Evolutionary conservation across 1,139 yeast genomes (phyloP).

Genomic region (Blastobotrys capitulatus): DNA sequence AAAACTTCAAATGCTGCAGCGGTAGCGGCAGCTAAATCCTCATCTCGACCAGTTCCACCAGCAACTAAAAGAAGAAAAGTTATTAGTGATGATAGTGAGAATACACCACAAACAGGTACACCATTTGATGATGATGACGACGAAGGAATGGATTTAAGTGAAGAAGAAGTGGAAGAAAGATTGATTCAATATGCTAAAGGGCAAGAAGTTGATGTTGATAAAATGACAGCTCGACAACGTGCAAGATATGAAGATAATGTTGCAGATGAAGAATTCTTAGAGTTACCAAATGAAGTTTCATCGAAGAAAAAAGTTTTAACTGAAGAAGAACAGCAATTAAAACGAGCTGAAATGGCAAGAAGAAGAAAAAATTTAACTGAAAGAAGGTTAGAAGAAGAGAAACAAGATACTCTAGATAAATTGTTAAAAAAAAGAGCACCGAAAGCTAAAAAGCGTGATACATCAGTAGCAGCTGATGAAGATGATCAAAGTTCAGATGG

Average conservation of each 20-base stretch:
- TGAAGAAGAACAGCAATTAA: constrained; percentile 76
- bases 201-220: constrained; percentile 31
- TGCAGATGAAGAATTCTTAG: constrained; percentile 23
- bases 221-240: constrained; percentile 39
- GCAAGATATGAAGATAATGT: constrained; percentile 31
- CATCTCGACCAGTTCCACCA: constrained; percentile 2
- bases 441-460: constrained; percentile 31
- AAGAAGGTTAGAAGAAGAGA: constrained; percentile 84
- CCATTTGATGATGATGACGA: constrained; percentile 19
- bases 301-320: constrained; percentile 57
- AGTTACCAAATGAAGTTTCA: constrained; percentile 28
- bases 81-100: constrained; percentile 12
- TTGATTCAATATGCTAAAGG: constrained; percentile 28
- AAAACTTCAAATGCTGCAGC: background rate
- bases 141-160: constrained; percentile 19
- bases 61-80: constrained; percentile 11
- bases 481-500: constrained; percentile 11
- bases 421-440: constrained; percentile 75
- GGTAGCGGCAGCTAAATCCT: background rate
- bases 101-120: constrained; percentile 10
- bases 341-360: constrained; percentile 85
- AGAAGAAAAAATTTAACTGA: constrained; percentile 81
- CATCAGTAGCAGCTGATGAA: constrained; percentile 19
- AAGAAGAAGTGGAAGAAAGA: constrained; percentile 27
- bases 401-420: constrained; percentile 82